Conservation (phyloP, 495 filamentous ascomycete species). For the Pyronema omphalodes region DNA sequence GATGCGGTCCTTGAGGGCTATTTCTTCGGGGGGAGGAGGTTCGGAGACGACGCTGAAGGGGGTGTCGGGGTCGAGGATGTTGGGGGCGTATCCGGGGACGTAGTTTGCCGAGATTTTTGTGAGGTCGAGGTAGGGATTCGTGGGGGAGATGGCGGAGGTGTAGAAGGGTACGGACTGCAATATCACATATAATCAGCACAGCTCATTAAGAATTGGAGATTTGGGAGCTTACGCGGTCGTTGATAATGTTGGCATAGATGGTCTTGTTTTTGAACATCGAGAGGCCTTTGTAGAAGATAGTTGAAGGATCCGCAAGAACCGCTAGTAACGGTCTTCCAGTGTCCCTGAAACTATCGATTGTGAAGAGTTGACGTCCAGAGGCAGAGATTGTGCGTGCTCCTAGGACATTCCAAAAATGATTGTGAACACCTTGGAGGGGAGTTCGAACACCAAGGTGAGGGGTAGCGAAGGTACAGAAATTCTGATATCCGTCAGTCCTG, state of each 20-base stretch:
- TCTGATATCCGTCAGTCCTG: constrained; percentile 28
- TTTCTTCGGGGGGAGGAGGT: constrained; percentile 22
- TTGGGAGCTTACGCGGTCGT: constrained; percentile 48
- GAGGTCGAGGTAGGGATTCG: constrained; percentile 53
- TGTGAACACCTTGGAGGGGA: constrained; percentile 47
- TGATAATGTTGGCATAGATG: constrained; percentile 69
- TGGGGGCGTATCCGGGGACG: constrained; percentile 49
- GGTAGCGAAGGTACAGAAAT: constrained; percentile 82
- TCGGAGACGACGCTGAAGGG: constrained; percentile 35
- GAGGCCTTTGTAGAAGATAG: constrained; percentile 71
- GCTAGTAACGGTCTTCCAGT: constrained; percentile 61
- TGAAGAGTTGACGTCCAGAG: constrained; percentile 76
- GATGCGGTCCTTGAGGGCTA: constrained; percentile 20
- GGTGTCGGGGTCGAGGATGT: constrained; percentile 51
- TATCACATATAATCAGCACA: neutral
- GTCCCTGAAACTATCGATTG: constrained; percentile 65
- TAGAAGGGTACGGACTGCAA: constrained; percentile 37
- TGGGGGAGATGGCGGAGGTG: constrained; percentile 54
- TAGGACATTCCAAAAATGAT: constrained; percentile 58
- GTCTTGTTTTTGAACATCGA: constrained; percentile 50
- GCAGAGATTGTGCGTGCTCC: constrained; percentile 57
- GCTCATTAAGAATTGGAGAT: neutral
- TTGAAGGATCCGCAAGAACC: constrained; percentile 63
- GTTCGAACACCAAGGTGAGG: constrained; percentile 77
- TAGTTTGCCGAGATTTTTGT: constrained; percentile 51